A percentile compares a stretch with the other conserved stretches of the same genome.
Conservation (phyloP, 1,284 basidiomycete genomes). For the Mycosarcoma mackinlayi region DNA sequence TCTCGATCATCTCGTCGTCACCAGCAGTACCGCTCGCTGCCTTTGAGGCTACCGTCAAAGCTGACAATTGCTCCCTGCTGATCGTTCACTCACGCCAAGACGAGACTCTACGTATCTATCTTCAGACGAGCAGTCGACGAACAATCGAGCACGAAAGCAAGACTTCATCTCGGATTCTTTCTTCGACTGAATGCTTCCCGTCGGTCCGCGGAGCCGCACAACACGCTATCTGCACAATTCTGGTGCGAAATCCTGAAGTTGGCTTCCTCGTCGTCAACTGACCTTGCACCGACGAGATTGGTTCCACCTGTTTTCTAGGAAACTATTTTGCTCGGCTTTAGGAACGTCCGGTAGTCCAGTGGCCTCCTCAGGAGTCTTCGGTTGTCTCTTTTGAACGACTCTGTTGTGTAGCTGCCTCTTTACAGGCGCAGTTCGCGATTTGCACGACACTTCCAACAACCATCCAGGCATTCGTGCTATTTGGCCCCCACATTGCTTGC, state of each 20-base stretch:
- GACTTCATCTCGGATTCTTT: background rate
- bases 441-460: no score
- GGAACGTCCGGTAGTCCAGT: no score
- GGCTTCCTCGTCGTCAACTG: conserved; percentile 3
- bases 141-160: conserved; percentile 4
- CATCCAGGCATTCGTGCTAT: no score
- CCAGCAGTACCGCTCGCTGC: no score
- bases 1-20: background rate
- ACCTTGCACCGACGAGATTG: conserved; percentile 13
- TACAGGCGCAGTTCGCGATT: no score
- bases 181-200: conserved; percentile 3
- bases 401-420: no score
- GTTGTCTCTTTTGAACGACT: no score
- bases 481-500: no score
- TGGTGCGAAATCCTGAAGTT: conserved; percentile 8
- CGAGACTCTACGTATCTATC: conserved; percentile 1
- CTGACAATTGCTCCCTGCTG: background rate
- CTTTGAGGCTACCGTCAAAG: no score
- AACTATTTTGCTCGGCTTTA: conserved; percentile 1
- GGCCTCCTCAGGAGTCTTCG: no score
- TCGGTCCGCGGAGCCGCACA: conserved; percentile 15
- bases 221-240: no score
- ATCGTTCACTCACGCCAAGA: conserved; percentile 9
- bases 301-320: conserved; percentile 9
- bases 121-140: no score